These are phyloP conservation scores for Oryza brachyantha DNA, from an alignment of 176 grass and related monocot genomes.

Conservation along the genomic window DNA sequence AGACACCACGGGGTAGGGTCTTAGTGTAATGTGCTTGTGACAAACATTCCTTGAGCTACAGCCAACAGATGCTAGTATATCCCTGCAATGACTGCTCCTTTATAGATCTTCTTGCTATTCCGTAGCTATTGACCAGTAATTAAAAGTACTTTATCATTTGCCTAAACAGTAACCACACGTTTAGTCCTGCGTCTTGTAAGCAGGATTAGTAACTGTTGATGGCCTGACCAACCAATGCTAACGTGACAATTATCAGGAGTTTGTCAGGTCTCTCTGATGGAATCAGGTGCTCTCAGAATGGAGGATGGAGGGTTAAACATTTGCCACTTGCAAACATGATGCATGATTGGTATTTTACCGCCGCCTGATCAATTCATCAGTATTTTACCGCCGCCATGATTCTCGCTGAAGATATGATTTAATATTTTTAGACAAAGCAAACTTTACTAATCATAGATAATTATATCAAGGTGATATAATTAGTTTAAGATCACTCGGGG, in stretches of 20 bases:
- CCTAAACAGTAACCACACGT: not conserved
- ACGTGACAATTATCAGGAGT: not conserved
- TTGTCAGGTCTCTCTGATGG: not conserved
- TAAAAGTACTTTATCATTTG: not conserved
- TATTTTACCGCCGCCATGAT: constrained; percentile 13
- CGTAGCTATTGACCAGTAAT: not conserved
- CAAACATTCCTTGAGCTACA: not conserved
- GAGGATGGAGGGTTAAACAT: constrained; percentile 17
- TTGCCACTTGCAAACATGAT: not conserved
- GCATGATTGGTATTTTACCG: not conserved
- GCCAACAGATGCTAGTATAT: not conserved
- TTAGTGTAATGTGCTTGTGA: not conserved
- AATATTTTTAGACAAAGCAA: too few species aligned
- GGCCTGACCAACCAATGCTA: not conserved
- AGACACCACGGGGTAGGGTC: not conserved
- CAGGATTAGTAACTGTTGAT: not conserved
- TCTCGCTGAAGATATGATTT: not conserved
- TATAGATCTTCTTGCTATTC: not conserved
- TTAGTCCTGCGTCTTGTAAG: not conserved
- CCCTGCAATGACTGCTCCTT: not conserved
- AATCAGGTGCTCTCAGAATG: constrained; percentile 27
- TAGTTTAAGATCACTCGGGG: too few species aligned
- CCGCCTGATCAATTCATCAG: not conserved
- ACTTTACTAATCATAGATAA: too few species aligned
- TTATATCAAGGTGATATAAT: too few species aligned